Conservation (phyloP, 2,329 filamentous ascomycete genomes). For the Fusarium avenaceum region DNA sequence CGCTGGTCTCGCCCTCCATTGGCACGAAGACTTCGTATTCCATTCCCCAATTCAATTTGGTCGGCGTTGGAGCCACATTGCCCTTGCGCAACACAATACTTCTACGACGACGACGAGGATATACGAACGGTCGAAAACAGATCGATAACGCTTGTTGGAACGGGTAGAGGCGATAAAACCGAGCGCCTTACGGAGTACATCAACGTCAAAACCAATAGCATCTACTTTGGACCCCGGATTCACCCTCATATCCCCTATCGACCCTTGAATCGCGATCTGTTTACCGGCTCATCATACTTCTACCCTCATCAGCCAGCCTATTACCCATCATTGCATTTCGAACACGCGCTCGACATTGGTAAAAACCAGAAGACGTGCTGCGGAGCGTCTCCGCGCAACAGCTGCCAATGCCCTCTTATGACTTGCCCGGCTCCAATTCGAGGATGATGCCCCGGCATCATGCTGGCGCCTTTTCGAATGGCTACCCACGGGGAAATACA, state of each 20-base stretch:
- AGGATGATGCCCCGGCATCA: conserved; percentile 91
- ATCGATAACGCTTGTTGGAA: not conserved
- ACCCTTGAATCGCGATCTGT: conserved; percentile 17
- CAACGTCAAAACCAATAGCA: conserved; percentile 14
- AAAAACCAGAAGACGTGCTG: conserved; percentile 31
- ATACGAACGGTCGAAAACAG: conserved; percentile 11
- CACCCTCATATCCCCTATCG: conserved; percentile 27
- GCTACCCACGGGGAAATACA: conserved; percentile 81
- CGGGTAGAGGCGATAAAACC: not conserved
- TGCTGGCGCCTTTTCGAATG: conserved; percentile 81
- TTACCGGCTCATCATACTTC: conserved; percentile 4
- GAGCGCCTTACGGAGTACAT: not conserved
- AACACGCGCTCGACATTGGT: conserved; percentile 4
- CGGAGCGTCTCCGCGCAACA: conserved; percentile 42
- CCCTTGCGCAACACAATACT: conserved; percentile 27
- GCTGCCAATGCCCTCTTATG: conserved; percentile 51
- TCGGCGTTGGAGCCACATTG: conserved; percentile 41
- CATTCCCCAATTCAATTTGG: conserved; percentile 38
- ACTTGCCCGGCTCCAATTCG: conserved; percentile 51
- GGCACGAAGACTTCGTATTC: conserved; percentile 43
- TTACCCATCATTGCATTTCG: conserved; percentile 1
- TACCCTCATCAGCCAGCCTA: not conserved
- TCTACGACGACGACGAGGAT: conserved; percentile 24
- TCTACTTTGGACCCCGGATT: conserved; percentile 10
- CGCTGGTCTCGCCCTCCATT: conserved; percentile 31